Evolutionary conservation across 768 basidiomycete species (phyloP), one percentile per base, ranked within the genome.

Genomic region (Phaffia tasmanica): DNA sequence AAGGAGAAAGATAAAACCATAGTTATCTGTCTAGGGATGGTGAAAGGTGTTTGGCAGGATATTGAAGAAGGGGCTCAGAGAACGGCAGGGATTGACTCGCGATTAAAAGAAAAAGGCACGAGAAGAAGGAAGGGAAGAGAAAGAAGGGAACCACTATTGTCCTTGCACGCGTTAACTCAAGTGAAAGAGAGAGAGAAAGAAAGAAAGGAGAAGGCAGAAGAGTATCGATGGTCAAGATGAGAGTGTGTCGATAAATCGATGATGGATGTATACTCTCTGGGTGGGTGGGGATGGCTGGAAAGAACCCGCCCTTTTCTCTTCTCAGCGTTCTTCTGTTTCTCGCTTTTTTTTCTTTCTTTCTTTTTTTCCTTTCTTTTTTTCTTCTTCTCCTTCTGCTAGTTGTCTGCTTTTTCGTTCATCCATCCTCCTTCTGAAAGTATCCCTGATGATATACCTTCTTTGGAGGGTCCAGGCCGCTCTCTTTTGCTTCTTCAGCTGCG

Each of bases 321-420:
- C 14, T n/a, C n/a, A n/a, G n/a, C 29, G 53, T 7, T 55, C 53
- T 55, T 55, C n/a, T n/a, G 53, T 55, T 55, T 55, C 53, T 55
- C 11, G 6, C 29, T 21, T 6, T 6, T 55, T 55, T 57, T 32
- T 57, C 55, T 57, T 4, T 25, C 23, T 32, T 25, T 32, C 15
- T 11, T 42, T 42, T 42, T 11, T 42, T 42, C 11, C 11, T 11
- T 42, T 11, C 11, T 42, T 42, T 11, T 42, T 11, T 42, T 11
- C 35, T 42, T 5, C 35, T 42, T 42, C 35, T 42, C 35, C 11
- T 42, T 4, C 35, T 11, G 4, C 35, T 42, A 5, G 35, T 5
- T 42, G 11, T 42, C 11, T 42, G 35, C 11, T 42, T 42, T 42
- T 42, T 42, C 35, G 35, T 42, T 42, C 11, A 42, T 11, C 4